phyloP scores from a whole-genome alignment of 306 rosid genomes.

The Oxytropis ochrocephala region DNA sequence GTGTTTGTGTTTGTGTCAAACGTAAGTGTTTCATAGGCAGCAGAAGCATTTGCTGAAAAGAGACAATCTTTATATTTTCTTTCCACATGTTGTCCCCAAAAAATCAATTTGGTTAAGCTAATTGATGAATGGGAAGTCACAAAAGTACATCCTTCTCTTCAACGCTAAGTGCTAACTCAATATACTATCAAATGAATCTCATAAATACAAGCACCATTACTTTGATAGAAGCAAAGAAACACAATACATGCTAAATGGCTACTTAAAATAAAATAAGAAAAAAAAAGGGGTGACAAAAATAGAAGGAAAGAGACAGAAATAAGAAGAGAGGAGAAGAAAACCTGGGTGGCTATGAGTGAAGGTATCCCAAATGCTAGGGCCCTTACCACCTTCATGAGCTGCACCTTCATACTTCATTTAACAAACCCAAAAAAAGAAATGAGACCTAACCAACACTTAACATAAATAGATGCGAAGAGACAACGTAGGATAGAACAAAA shows the following conservation, averaged over 20 bases:
- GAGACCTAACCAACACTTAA: conserved; percentile 14
- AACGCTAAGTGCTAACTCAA: too few species aligned
- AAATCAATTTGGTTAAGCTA: not conserved
- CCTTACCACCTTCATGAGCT: conserved; percentile 49
- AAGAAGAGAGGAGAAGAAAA: not conserved
- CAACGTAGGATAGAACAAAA: not conserved
- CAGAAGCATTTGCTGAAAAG: not conserved
- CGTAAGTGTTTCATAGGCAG: too few species aligned
- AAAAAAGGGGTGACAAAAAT: not conserved
- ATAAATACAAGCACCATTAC: not conserved
- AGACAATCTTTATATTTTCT: not conserved
- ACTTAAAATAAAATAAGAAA: not conserved
- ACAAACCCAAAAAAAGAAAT: not conserved
- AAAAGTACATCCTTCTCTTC: too few species aligned
- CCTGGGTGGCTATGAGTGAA: conserved; percentile 53
- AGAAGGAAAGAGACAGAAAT: not conserved
- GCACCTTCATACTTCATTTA: conserved; percentile 37
- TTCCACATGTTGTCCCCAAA: not conserved
- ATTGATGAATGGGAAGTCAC: not conserved
- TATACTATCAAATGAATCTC: not conserved
- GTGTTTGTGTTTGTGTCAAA: too few species aligned
- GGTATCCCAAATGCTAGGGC: conserved; percentile 68
- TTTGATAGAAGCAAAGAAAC: not conserved
- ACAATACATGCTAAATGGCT: not conserved
- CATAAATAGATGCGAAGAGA: not conserved